Evolutionary conservation across 495 filamentous ascomycete species (phyloP), one percentile per base, ranked within the genome.

Genomic region (Xylaria telfairii): DNA sequence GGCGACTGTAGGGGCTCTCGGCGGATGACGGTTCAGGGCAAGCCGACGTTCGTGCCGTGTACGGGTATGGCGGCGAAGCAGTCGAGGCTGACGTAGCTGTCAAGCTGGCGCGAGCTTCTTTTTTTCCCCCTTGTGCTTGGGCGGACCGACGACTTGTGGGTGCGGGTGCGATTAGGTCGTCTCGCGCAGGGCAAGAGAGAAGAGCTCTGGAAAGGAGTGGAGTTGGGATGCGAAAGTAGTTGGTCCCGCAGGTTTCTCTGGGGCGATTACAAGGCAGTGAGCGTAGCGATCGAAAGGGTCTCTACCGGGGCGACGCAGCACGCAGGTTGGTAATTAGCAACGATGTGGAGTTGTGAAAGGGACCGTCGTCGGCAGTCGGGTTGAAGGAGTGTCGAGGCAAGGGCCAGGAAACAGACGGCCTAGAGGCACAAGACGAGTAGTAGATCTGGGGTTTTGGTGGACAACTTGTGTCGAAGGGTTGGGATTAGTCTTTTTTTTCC

Each of bases 1-100:
- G 68, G 68, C 74, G 72, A 63, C 47, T 74, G 59, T 78, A 78
- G 57, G 60, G 61, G 68, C 72, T 73, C 76, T 77, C 74, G 67
- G 75, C 75, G 73, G 76, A 77, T 76, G 76, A 71, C 69, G 65
- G 54, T 72, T 71, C 61, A 69, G 76, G 73, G 76, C 70, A 51
- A 66, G 39, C 21, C 19, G 61, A 59, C 42, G 37, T 47, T 42
- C 30, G 49, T 65, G 68, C 51, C 47, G 59, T 56, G 49, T 34
- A 42, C 44, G 28, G 12, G 39, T 34, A 51, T 63, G 44, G 28
- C 68, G 41, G 62, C 37, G 51, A 71, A 53, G 21, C 60, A 49
- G 62, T 65, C 68, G 49, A 60, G 46, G 30, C 30, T 13, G 57
- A 49, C 47, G 68, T 32, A 7, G 49, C 21, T 57, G 51, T 71